Base-by-base conservation (phyloP, 2,329 filamentous ascomycete species). In the Onygenales sp. region DNA sequence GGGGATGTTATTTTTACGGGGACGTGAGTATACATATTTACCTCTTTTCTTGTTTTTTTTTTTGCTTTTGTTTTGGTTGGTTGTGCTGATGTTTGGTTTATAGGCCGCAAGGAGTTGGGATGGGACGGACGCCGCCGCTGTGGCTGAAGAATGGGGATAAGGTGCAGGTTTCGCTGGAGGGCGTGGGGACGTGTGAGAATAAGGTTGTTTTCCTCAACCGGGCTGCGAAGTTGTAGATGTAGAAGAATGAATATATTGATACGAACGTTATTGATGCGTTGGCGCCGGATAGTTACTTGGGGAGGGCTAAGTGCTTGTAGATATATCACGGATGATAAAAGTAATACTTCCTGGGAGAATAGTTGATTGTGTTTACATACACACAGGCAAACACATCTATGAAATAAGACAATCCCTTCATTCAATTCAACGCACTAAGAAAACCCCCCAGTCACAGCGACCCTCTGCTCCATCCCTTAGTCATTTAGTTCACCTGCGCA, bases 101-200 rank as follows among this genome's bases (percentile, higher is more conserved):
- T 51, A 83, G 79, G 8, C 86, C 85, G 0, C 78, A 82, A 56
- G 86, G 85, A 35, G 85, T 89, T 17, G 85, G 83, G 1, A 84
- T 86, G 79, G 85, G 84, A 11, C 77, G 79, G 49, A 83, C 78
- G 53, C 84, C 85, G 2, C 79, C 78, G 54, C 60, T 86, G 8
- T 88, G 84, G 83, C 70, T 89, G 54, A 82, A 84, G 66, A 77
- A 89, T 64, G 83, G 84, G 4, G 86, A 89, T 65, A 69, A 82
- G 21, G 83, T 88, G 17, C 82, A 87, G 64, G 85, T 89, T 49
- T 76, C 75, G 6, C 73, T 89, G 1, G 83, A 88, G 60, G 74
- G 77, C 1, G 81, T 89, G 6, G 85, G 86, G 27, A 78, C 76
- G 11, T 83, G 71, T 59, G 57, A 65, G 49, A 75, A 76, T 61